Percentiles rank a stretch among this genome's conserved stretches.
These are phyloP conservation scores for Epichloe brachyelytri DNA, from an alignment of 2,329 filamentous ascomycete genomes.

Conservation along the genomic window DNA sequence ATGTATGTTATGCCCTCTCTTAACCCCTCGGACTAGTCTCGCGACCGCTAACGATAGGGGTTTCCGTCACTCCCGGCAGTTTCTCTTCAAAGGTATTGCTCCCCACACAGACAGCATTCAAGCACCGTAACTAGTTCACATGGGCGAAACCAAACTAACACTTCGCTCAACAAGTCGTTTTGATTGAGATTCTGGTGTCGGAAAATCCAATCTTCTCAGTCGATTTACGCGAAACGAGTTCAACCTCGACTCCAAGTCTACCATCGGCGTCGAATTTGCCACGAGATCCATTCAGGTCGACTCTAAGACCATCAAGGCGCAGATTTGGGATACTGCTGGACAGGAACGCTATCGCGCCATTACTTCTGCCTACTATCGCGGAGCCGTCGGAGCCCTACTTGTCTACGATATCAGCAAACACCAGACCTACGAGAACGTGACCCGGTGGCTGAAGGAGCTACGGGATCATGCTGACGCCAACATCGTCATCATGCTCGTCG, in stretches of 20 bases:
- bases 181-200: constrained; percentile 98
- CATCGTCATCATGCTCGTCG: constrained; percentile 98
- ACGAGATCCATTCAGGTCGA: constrained; percentile 98
- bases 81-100: constrained; percentile 88
- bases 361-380: constrained; percentile 97
- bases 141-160: constrained; percentile 18
- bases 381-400: constrained; percentile 89
- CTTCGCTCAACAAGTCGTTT: constrained; percentile 53
- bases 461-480: constrained; percentile 96
- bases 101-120: constrained; percentile 12
- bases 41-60: constrained; percentile 20
- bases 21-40: constrained; percentile 10
- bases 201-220: constrained; percentile 99
- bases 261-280: constrained; percentile 98
- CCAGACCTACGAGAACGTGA: constrained; percentile 98
- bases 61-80: constrained; percentile 40
- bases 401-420: constrained; percentile 99
- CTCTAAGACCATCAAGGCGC: constrained; percentile 99
- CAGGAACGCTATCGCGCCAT: constrained; percentile 99
- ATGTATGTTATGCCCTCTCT: constrained; percentile 51
- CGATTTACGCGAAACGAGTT: constrained; percentile 99
- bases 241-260: constrained; percentile 99
- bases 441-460: constrained; percentile 96
- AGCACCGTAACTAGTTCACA: background rate
- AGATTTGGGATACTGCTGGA: constrained; percentile 99